Evolutionary conservation across 1,139 yeast species (phyloP).

Genomic region (Tardiomyces blankii): DNA sequence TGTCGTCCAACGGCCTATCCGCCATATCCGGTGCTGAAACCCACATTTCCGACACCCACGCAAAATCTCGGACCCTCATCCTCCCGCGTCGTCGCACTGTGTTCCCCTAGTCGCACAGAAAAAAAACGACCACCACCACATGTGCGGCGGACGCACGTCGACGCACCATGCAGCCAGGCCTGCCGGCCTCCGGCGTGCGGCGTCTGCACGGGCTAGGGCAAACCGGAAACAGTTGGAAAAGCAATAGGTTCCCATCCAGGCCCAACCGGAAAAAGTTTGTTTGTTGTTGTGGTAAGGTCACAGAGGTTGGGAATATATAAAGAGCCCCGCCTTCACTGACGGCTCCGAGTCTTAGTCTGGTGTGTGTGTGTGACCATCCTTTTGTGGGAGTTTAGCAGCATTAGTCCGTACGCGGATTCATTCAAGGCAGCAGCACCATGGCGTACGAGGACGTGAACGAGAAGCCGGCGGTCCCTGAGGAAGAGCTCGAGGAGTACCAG

Average conservation of each 20-base stretch:
- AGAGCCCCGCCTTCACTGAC: background rate
- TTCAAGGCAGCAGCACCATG: background rate
- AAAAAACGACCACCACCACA: no score
- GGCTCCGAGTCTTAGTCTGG: background rate
- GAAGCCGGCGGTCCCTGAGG: constrained; percentile 11
- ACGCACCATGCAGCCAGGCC: background rate
- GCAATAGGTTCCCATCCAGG: background rate
- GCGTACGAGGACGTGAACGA: constrained; percentile 12
- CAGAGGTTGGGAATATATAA: background rate
- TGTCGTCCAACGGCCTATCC: no score
- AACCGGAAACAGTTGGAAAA: background rate
- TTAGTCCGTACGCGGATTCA: background rate
- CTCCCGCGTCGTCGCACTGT: no score
- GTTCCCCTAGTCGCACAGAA: no score
- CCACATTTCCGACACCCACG: no score
- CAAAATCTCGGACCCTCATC: no score
- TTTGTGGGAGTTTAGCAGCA: background rate
- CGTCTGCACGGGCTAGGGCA: background rate
- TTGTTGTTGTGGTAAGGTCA: background rate
- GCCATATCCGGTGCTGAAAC: no score
- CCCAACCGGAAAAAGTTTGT: background rate
- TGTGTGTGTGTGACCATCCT: background rate
- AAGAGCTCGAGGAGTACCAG: constrained; percentile 26
- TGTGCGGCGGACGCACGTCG: no score
- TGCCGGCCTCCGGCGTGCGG: background rate